Conservation (phyloP, 257 asterid species). For the Fraxinus excelsior region DNA sequence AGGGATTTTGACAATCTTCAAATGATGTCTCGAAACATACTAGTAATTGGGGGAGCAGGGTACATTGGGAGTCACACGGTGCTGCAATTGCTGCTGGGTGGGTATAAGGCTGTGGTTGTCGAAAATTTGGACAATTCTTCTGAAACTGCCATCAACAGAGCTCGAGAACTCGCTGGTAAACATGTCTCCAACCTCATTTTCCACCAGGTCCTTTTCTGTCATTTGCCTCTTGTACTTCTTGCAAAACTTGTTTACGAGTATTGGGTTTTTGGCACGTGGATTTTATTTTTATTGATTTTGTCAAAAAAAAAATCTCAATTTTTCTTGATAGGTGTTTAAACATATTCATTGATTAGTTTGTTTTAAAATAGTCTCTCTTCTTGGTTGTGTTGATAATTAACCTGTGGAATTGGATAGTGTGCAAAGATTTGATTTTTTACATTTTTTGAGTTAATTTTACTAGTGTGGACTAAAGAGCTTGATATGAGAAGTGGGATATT, state of each 20-base stretch:
- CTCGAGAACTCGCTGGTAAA: conserved; percentile 68
- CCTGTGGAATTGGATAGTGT: conserved; percentile 1
- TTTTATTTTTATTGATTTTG: not conserved
- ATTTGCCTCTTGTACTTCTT: not conserved
- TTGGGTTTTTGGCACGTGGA: conserved; percentile 4
- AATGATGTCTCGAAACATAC: conserved; percentile 36
- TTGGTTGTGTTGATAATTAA: conserved; percentile 16
- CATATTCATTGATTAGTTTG: not conserved
- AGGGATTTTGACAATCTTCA: not conserved
- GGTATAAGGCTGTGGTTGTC: conserved; percentile 70
- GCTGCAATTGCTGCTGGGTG: conserved; percentile 74
- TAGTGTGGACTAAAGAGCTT: not conserved
- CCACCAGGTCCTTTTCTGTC: conserved; percentile 54
- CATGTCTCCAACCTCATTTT: conserved; percentile 62
- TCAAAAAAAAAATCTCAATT: conserved; percentile 10
- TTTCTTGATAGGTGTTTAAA: conserved; percentile 18
- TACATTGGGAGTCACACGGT: conserved; percentile 78
- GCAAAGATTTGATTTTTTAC: conserved; percentile 12
- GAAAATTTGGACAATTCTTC: conserved; percentile 96
- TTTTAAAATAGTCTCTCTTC: not conserved
- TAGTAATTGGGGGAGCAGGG: conserved; percentile 48
- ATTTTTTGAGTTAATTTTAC: conserved; percentile 7
- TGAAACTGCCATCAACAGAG: conserved; percentile 61
- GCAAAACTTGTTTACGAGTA: conserved; percentile 10
- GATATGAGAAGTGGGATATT: conserved; percentile 21